Base-by-base conservation (phyloP, 2,329 filamentous ascomycete genomes). In the Gnomoniopsis sp. region DNA sequence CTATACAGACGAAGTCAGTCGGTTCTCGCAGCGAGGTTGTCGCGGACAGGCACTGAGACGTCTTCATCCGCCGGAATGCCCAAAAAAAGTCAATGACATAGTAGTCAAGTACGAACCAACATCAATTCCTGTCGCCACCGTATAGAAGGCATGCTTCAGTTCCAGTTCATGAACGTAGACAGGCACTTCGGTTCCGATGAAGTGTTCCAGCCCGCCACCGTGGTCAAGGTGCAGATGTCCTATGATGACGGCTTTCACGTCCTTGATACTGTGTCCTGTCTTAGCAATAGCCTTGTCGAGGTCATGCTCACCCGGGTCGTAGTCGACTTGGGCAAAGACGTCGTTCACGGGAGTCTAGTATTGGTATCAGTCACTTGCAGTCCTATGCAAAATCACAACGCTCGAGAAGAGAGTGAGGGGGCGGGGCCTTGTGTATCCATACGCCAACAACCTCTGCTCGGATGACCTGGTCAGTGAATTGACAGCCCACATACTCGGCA, bases 141-240 rank as follows among this genome's bases (percentile, higher is more conserved):
- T 72, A 73, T 74, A 79, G 60, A 73, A 77, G 1, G 77, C 77
- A 38, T 75, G 71, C 53, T 76, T 73, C 64, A 79, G 71, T 55
- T 79, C 77, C 56, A 75, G 71, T 62, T 80, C 77, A 59, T 80
- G 77, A 3, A 78, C 75, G 61, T 74, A 78, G 53, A 79, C 77
- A 6, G 75, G 74, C 6, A 79, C 67, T 33, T 75, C 71, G 6
- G 70, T 77, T 43, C 69, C 68, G 2, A 71, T 43, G 49, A 80
- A 80, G 54, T 78, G 70, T 50, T 79, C 75, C 1, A 79, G 65
- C 0, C 78, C 77, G 2, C 77, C 78, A 0, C 78, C 77, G 61
- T 80, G 77, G 60, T 80, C 77, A 2, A 79, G 62, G 62, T 79
- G 77, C 34, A 80, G 65, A 56, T 80, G 77, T 2, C 77, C 75